Conservation (phyloP, 257 asterid genomes). For the Apocynum venetum region DNA sequence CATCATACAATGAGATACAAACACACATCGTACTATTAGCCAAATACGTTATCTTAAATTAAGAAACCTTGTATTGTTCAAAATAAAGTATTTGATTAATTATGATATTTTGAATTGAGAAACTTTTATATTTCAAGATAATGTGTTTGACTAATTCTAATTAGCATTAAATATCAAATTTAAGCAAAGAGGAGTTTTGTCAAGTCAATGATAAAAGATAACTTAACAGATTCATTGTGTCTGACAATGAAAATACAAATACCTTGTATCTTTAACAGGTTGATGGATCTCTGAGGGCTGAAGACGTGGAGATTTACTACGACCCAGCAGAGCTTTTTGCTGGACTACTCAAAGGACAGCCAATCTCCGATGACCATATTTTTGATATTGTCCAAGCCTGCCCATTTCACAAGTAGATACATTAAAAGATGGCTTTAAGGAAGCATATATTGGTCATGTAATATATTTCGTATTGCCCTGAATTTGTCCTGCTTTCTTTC, state of each 20-base stretch:
- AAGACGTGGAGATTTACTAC: constrained; percentile 75
- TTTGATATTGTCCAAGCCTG: constrained; percentile 26
- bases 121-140: no score
- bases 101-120: no score
- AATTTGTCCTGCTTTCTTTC: background rate
- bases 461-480: background rate
- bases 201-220: background rate
- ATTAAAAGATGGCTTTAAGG: background rate
- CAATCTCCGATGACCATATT: constrained; percentile 10
- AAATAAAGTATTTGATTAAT: no score
- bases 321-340: constrained; percentile 75
- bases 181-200: no score
- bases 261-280: constrained; percentile 32
- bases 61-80: no score
- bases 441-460: background rate
- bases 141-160: no score
- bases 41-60: no score
- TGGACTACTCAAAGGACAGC: constrained; percentile 47
- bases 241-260: background rate
- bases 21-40: no score
- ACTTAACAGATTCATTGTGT: background rate
- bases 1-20: no score
- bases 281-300: constrained; percentile 74
- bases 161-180: no score
- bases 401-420: constrained; percentile 36